These are phyloP conservation scores for Kuraishia cidri DNA, from an alignment of 805 yeast genomes.

Conservation along the genomic window DNA sequence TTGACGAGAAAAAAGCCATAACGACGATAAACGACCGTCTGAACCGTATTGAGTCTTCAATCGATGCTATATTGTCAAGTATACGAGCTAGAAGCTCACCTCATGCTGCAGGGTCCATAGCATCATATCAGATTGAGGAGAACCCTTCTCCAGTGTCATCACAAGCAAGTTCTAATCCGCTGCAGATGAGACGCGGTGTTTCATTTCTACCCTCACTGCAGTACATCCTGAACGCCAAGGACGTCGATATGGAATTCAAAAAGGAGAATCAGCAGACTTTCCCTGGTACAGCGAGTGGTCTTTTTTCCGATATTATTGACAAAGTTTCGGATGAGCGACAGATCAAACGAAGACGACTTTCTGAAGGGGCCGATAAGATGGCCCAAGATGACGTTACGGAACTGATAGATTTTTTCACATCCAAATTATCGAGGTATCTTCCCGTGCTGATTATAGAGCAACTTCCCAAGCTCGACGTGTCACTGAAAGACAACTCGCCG, in stretches of 20 bases:
- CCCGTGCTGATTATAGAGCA: slow-evolving; percentile 1
- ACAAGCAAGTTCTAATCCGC: not conserved
- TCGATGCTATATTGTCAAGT: not conserved
- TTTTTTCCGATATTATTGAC: no score
- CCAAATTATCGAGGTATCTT: not conserved
- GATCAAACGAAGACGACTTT: no score
- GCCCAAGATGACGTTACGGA: not conserved
- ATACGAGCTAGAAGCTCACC: not conserved
- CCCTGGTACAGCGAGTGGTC: no score
- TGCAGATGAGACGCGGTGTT: no score
- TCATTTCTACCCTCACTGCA: not conserved
- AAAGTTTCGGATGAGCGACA: no score
- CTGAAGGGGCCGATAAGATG: not conserved
- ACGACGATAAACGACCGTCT: not conserved
- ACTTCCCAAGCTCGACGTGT: not conserved
- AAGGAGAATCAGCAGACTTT: no score
- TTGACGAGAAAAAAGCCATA: slow-evolving; percentile 2
- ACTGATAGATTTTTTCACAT: not conserved
- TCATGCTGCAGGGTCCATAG: not conserved
- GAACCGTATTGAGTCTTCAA: not conserved
- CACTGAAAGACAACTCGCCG: not conserved
- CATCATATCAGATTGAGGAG: not conserved
- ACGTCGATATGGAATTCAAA: not conserved
- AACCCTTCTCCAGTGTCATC: not conserved
- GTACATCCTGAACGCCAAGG: not conserved